These are phyloP conservation scores for Punctularia strigosozonata DNA, from an alignment of 768 basidiomycete species.

Conservation along the genomic window DNA sequence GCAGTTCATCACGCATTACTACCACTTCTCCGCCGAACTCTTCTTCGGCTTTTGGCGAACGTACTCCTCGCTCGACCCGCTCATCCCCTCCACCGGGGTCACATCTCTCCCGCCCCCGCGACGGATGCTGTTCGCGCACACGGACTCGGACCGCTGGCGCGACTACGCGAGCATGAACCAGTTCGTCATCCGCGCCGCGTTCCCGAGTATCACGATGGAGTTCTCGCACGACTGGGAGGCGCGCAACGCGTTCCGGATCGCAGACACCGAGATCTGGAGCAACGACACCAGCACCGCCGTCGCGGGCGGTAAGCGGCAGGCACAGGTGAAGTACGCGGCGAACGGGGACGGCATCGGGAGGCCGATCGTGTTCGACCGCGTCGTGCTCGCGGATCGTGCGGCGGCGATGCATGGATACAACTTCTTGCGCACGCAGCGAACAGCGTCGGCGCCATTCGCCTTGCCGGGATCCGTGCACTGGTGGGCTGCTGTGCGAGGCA, in stretches of 20 bases:
- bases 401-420: slow-evolving; percentile 67
- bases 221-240: slow-evolving; percentile 80
- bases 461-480: slow-evolving; percentile 69
- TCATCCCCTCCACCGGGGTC: slow-evolving; percentile 51
- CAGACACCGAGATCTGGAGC: no score
- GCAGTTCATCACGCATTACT: slow-evolving; percentile 89
- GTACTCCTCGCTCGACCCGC: slow-evolving; percentile 70
- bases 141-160: slow-evolving; percentile 72
- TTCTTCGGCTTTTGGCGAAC: slow-evolving; percentile 90
- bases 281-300: no score
- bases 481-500: slow-evolving; percentile 74
- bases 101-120: slow-evolving; percentile 65
- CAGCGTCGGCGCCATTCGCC: slow-evolving; percentile 61
- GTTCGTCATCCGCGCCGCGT: slow-evolving; percentile 67
- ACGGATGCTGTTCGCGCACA: slow-evolving; percentile 65
- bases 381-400: slow-evolving; percentile 76
- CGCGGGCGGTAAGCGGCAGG: no score
- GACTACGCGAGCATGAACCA: slow-evolving; percentile 91
- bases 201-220: slow-evolving; percentile 74
- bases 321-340: no score
- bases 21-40: slow-evolving; percentile 88
- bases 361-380: slow-evolving; percentile 76
- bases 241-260: slow-evolving; percentile 51
- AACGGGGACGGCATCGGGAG: no score
- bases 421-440: slow-evolving; percentile 62